These are phyloP conservation scores for Metschnikowia picachoensis DNA, from an alignment of 805 yeast genomes.

Conservation along the genomic window DNA sequence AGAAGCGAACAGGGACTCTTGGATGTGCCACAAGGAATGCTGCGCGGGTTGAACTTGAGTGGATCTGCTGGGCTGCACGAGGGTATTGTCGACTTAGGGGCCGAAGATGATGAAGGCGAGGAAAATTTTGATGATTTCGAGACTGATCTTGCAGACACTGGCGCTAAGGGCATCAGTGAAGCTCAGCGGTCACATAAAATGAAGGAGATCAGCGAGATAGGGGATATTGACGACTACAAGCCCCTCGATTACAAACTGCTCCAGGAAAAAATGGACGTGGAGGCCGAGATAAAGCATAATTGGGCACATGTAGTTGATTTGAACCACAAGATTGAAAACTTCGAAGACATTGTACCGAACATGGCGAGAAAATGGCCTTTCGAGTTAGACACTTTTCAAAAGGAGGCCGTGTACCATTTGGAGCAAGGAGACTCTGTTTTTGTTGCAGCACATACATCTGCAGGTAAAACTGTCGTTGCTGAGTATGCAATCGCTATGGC, in stretches of 20 bases:
- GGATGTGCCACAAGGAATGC: conserved; percentile 78
- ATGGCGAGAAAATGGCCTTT: conserved; percentile 96
- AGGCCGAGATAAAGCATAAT: conserved; percentile 42
- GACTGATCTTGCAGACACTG: background rate
- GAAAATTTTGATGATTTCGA: background rate
- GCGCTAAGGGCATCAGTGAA: background rate
- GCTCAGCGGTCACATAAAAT: background rate
- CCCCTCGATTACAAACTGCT: conserved; percentile 32
- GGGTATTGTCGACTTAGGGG: conserved; percentile 6
- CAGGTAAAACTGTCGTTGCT: conserved; percentile 97
- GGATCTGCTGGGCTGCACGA: conserved; percentile 1
- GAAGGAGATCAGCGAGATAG: conserved; percentile 14
- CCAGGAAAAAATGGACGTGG: conserved; percentile 21
- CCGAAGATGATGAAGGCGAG: conserved; percentile 7
- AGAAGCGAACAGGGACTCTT: conserved; percentile 71
- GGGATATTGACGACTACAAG: conserved; percentile 45
- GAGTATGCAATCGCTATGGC: conserved; percentile 99
- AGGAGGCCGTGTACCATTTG: conserved; percentile 92
- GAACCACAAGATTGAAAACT: conserved; percentile 77
- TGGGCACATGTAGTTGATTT: conserved; percentile 97
- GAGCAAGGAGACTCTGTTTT: conserved; percentile 98
- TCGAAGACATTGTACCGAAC: conserved; percentile 82
- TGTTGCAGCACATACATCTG: conserved; percentile 98
- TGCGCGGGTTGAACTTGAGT: conserved; percentile 56
- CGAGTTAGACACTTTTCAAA: conserved; percentile 90